phyloP scores from a whole-genome alignment of 148 eudicot species.

The Cornus kousa region DNA sequence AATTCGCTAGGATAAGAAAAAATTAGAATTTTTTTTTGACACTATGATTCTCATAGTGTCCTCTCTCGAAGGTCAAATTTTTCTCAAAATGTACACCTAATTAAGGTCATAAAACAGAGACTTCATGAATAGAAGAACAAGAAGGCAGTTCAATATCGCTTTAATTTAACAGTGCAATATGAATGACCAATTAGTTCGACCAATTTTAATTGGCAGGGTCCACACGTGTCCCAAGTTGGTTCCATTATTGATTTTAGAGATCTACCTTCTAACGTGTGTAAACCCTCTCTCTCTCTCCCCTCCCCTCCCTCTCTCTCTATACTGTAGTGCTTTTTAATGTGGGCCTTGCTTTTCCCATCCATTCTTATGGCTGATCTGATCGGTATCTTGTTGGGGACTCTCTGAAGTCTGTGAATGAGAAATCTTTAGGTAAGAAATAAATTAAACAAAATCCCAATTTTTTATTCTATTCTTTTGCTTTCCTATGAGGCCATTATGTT shows the following conservation, averaged over 20 bases:
- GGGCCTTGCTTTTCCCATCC: conserved; percentile 28
- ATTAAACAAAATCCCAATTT: background rate
- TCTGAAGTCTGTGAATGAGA: conserved; percentile 1
- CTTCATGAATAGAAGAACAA: no score
- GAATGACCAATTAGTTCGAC: no score
- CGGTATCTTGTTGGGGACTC: conserved; percentile 22
- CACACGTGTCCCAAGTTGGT: conserved; percentile 23
- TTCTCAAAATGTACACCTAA: no score
- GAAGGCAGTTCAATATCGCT: no score
- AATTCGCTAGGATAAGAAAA: no score
- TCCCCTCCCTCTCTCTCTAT: conserved; percentile 16
- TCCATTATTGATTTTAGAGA: conserved; percentile 30
- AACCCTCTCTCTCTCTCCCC: conserved; percentile 22
- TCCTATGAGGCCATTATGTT: background rate
- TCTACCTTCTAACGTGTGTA: background rate
- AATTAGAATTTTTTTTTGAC: no score
- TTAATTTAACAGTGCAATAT: no score
- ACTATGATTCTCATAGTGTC: no score
- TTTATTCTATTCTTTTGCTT: background rate
- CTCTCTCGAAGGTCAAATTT: no score
- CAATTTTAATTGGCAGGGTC: conserved; percentile 14
- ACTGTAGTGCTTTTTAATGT: conserved; percentile 13
- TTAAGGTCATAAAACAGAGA: no score
- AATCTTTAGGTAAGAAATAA: conserved; percentile 16
- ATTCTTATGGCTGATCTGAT: conserved; percentile 26